phyloP scores from a whole-genome alignment of 805 yeast genomes.

The Kodamaea fukazawae region DNA sequence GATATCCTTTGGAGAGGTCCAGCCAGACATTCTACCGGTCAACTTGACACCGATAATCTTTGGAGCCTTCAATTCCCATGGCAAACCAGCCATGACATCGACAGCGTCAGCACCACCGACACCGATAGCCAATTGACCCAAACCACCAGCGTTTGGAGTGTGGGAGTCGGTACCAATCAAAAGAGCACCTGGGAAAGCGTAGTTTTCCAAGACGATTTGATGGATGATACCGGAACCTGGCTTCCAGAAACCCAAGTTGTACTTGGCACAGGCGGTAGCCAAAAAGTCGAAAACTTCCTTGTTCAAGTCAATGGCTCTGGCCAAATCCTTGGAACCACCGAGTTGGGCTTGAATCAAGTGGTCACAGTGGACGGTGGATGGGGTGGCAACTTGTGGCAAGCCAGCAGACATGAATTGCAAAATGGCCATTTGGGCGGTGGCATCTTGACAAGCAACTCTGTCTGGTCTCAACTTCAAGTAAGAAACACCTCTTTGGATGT shows the following conservation, averaged over 20 bases:
- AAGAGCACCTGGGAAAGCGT: constrained; percentile 95
- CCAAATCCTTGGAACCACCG: constrained; percentile 84
- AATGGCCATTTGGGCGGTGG: constrained; percentile 98
- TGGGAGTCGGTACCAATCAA: constrained; percentile 97
- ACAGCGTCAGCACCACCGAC: constrained; percentile 99
- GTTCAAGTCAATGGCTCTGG: constrained; percentile 82
- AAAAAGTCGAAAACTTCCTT: constrained; percentile 93
- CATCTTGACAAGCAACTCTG: constrained; percentile 98
- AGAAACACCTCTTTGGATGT: constrained; percentile 80
- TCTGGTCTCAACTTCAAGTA: constrained; percentile 95
- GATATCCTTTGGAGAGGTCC: constrained; percentile 98
- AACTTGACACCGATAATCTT: constrained; percentile 90
- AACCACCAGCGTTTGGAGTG: constrained; percentile 98
- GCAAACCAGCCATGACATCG: constrained; percentile 93
- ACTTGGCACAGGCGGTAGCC: constrained; percentile 86
- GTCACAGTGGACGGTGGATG: constrained; percentile 96
- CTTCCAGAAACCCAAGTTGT: constrained; percentile 98
- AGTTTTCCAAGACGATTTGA: constrained; percentile 94
- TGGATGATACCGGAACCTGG: constrained; percentile 99
- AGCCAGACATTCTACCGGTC: constrained; percentile 84
- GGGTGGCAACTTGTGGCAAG: constrained; percentile 86
- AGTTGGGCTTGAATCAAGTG: constrained; percentile 95
- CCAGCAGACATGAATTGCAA: constrained; percentile 97
- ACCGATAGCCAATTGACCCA: constrained; percentile 97
- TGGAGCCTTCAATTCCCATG: constrained; percentile 99